phyloP scores from a whole-genome alignment of 2,329 filamentous ascomycete genomes.

The Trichoderma guizhouense region DNA sequence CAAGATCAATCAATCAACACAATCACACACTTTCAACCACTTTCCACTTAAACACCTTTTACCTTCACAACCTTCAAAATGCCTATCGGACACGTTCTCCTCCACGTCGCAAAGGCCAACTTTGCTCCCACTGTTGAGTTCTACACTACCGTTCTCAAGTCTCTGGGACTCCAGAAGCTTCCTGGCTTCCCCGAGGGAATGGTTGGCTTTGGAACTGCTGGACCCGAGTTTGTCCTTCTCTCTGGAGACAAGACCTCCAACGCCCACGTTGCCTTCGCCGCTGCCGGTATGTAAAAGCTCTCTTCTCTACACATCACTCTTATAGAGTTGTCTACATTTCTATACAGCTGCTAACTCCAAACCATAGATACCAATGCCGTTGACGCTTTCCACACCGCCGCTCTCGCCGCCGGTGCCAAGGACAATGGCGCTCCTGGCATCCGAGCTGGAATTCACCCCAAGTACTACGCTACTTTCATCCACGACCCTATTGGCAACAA shows the following conservation, averaged over 20 bases:
- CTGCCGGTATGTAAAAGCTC: constrained; percentile 21
- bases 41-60: background rate
- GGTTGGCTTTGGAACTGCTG: constrained; percentile 1
- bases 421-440: constrained; percentile 43
- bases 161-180: constrained; percentile 5
- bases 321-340: background rate
- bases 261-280: constrained; percentile 5
- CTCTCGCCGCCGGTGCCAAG: constrained; percentile 38
- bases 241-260: background rate
- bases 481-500: constrained; percentile 46
- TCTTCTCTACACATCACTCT: constrained; percentile 22
- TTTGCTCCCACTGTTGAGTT: background rate
- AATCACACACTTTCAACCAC: background rate
- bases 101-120: constrained; percentile 2
- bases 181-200: constrained; percentile 8
- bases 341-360: background rate
- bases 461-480: constrained; percentile 47
- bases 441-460: constrained; percentile 37
- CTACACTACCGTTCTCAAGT: constrained; percentile 2
- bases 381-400: constrained; percentile 39
- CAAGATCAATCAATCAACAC: background rate
- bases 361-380: constrained; percentile 36
- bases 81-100: constrained; percentile 16
- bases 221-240: constrained; percentile 9
- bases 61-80: background rate